Conservation (phyloP, 2,329 filamentous ascomycete species). For the Pleoardoris graminearum region DNA sequence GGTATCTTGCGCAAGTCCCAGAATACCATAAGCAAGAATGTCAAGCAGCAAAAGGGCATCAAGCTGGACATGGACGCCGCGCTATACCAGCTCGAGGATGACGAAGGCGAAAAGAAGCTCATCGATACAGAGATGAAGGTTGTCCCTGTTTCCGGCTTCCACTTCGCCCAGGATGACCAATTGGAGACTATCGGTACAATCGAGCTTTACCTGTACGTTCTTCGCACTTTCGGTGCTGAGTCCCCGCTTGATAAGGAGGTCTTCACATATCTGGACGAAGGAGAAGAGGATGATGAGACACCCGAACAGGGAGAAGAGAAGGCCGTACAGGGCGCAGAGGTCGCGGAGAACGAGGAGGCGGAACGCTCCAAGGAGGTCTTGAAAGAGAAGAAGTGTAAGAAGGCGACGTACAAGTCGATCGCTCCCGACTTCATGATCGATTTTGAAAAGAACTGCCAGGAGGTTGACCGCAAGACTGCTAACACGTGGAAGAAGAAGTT, state of each 20-base stretch:
- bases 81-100: constrained; percentile 18
- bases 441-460: constrained; percentile 21
- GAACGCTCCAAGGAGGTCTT: background rate
- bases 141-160: constrained; percentile 68
- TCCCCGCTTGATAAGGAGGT: constrained; percentile 13
- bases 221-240: constrained; percentile 23
- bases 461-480: constrained; percentile 13
- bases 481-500: constrained; percentile 18
- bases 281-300: background rate
- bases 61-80: constrained; percentile 27
- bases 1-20: constrained; percentile 36
- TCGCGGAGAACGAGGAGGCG: background rate
- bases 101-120: constrained; percentile 42
- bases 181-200: constrained; percentile 34
- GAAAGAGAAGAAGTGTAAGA: background rate
- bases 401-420: constrained; percentile 19
- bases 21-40: constrained; percentile 11
- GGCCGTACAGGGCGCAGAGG: background rate
- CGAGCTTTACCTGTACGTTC: constrained; percentile 36
- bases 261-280: constrained; percentile 17
- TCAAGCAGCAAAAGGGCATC: constrained; percentile 23
- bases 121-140: constrained; percentile 95
- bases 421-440: constrained; percentile 27
- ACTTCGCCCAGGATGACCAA: constrained; percentile 8
- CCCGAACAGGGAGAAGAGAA: background rate